A percentile compares a stretch with the other conserved stretches of the same genome.
Conservation (phyloP, 2,329 filamentous ascomycete species). For the Zasmidium cellare region DNA sequence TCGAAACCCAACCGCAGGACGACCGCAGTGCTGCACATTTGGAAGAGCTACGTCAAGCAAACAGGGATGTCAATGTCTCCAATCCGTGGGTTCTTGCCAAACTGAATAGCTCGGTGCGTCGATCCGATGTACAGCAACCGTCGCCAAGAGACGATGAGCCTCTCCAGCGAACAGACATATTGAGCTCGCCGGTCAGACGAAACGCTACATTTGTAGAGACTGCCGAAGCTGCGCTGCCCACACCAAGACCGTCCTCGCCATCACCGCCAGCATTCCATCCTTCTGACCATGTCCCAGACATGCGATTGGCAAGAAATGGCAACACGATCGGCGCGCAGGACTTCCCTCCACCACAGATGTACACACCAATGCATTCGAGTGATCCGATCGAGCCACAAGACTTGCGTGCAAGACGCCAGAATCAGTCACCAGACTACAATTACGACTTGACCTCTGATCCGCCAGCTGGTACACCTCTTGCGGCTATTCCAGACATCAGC, state of each 20-base stretch:
- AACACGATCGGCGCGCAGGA: slow-evolving; percentile 13
- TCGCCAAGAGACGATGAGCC: neutral
- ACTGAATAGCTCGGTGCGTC: slow-evolving; percentile 38
- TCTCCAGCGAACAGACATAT: neutral
- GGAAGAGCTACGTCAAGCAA: slow-evolving; percentile 33
- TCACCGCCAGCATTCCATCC: slow-evolving; percentile 21
- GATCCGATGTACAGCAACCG: neutral
- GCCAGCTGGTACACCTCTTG: slow-evolving; percentile 24
- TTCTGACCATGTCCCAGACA: slow-evolving; percentile 23
- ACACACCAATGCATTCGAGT: slow-evolving; percentile 11
- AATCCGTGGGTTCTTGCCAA: slow-evolving; percentile 54
- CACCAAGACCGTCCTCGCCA: slow-evolving; percentile 35
- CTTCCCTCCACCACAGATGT: slow-evolving; percentile 18
- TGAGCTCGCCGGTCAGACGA: slow-evolving; percentile 17
- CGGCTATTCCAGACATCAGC: slow-evolving; percentile 24
- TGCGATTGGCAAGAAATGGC: slow-evolving; percentile 22
- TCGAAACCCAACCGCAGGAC: slow-evolving; percentile 18
- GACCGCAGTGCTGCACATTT: slow-evolving; percentile 27
- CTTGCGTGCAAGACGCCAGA: neutral
- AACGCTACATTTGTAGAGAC: neutral
- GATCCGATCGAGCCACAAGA: neutral
- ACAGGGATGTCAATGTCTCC: slow-evolving; percentile 36
- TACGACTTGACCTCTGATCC: slow-evolving; percentile 13
- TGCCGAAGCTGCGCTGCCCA: slow-evolving; percentile 20
- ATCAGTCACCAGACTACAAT: slow-evolving; percentile 10